Evolutionary conservation across 306 rosid genomes (phyloP), one percentile per base, ranked within the genome.

Genomic region (Corylus avellana): DNA sequence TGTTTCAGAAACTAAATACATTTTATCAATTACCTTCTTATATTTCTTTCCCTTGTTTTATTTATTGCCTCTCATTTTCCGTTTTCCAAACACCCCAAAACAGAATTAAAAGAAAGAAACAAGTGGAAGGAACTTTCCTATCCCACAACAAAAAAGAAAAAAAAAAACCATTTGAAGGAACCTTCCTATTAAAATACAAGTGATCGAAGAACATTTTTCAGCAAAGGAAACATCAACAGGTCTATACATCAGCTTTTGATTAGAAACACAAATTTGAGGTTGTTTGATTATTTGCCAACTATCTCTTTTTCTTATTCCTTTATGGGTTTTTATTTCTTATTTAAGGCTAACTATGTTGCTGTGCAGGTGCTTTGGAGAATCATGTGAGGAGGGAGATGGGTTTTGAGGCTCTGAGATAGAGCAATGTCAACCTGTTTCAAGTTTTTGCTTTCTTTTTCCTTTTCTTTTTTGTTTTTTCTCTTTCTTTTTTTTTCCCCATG

Each of bases 301-400:
- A 18, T 51, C 25, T 53, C 64, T n/a, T 55, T 76, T 77, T 63
- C 12, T 78, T 71, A 54, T 61, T 58, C 22, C 10, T 47, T 77
- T 37, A 77, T 69, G 29, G 70, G 70, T 22, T 46, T 78, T 73
- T 17, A 71, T 74, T 74, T 74, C 8, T 32, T 44, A 68, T 80
- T 79, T 78, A 84, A 84, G 85, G 80, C 77, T 80, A 44, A 78
- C 81, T 78, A 78, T 83, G 77, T 85, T 86, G 84, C 67, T 83
- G 75, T 89, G 91, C 97, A 92, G 97, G 87, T 83, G 87, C 17
- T 42, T 47, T 89, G 93, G 87, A 82, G 84, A 89, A 90, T 88
- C 92, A 86, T 85, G 95, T 90, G 95, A 89, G 87, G 87, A 84
- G 80, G 89, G 91, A 79, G 73, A 79, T 62, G 82, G 95, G 91